Conservation (phyloP, 2,329 filamentous ascomycete species). For the Berkeleyomyces rouxiae region DNA sequence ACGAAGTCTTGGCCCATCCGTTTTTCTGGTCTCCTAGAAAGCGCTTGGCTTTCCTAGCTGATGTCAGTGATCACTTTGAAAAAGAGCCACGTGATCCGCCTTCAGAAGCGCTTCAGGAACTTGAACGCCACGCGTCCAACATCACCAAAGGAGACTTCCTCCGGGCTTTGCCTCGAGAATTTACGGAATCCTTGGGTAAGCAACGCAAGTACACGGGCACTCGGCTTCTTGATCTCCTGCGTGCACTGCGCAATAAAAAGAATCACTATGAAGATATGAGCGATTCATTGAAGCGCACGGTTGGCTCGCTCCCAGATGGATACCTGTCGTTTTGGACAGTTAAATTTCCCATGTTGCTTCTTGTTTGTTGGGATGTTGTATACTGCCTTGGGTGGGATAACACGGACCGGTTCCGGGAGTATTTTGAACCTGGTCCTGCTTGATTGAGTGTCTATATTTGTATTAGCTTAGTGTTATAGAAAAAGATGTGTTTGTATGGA, state of each 20-base stretch:
- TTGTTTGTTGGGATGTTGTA: conserved; percentile 63
- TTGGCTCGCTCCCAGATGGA: conserved; percentile 60
- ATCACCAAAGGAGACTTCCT: conserved; percentile 62
- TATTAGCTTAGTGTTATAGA: neutral
- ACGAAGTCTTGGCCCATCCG: conserved; percentile 73
- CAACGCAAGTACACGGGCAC: conserved; percentile 87
- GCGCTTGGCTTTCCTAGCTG: conserved; percentile 80
- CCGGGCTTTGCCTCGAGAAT: conserved; percentile 55
- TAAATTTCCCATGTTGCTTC: conserved; percentile 60
- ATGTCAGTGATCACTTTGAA: conserved; percentile 92
- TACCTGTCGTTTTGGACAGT: conserved; percentile 74
- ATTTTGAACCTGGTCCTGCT: conserved; percentile 37
- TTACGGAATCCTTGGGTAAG: conserved; percentile 79
- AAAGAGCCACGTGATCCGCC: conserved; percentile 76
- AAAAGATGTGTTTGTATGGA: neutral
- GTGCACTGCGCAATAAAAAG: conserved; percentile 85
- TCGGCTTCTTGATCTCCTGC: conserved; percentile 67
- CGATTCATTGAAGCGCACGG: conserved; percentile 49
- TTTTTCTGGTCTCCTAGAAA: conserved; percentile 95
- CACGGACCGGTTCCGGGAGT: conserved; percentile 52
- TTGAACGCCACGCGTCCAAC: conserved; percentile 35
- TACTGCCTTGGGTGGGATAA: conserved; percentile 46
- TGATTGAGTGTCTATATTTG: conserved; percentile 19
- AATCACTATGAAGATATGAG: conserved; percentile 98
- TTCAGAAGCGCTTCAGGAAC: conserved; percentile 44